Conservation (phyloP, 495 filamentous ascomycete species). For the Cenococcum geophilum region DNA sequence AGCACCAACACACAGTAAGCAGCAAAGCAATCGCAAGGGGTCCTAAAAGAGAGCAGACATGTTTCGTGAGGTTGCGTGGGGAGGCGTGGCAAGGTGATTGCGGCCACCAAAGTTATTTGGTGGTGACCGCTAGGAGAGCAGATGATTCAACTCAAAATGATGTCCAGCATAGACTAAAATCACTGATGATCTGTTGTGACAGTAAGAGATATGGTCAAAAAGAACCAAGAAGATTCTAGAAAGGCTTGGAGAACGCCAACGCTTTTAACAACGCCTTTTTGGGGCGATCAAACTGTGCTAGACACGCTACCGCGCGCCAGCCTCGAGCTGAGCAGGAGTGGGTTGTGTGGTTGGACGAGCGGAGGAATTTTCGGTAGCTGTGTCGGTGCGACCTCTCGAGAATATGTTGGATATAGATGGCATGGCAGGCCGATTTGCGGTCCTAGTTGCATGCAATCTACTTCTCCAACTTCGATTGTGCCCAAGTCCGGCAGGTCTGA, state of each 20-base stretch:
- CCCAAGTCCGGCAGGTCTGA: not conserved
- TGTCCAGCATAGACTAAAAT: not conserved
- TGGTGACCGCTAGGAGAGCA: not conserved
- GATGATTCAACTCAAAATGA: not conserved
- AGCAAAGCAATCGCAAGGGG: not conserved
- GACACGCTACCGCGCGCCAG: constrained; percentile 23
- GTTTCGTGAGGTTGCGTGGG: not conserved
- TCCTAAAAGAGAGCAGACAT: not conserved
- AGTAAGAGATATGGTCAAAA: not conserved
- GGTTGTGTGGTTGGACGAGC: not conserved
- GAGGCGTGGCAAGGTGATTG: not conserved
- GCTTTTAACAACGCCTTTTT: not conserved
- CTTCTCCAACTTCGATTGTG: constrained; percentile 10
- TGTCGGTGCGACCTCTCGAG: constrained; percentile 15
- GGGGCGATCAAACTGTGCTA: not conserved
- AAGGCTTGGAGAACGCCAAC: not conserved
- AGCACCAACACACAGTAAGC: too few species aligned
- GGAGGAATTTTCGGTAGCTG: constrained; percentile 3
- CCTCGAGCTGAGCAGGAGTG: constrained; percentile 31
- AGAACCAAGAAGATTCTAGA: not conserved
- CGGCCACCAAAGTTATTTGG: not conserved
- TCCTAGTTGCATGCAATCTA: constrained; percentile 3
- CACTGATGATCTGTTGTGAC: not conserved
- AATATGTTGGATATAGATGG: constrained; percentile 11
- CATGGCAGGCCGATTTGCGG: constrained; percentile 4